Conservation (phyloP, 169 alveolate genomes). For the Theileria annulata region DNA sequence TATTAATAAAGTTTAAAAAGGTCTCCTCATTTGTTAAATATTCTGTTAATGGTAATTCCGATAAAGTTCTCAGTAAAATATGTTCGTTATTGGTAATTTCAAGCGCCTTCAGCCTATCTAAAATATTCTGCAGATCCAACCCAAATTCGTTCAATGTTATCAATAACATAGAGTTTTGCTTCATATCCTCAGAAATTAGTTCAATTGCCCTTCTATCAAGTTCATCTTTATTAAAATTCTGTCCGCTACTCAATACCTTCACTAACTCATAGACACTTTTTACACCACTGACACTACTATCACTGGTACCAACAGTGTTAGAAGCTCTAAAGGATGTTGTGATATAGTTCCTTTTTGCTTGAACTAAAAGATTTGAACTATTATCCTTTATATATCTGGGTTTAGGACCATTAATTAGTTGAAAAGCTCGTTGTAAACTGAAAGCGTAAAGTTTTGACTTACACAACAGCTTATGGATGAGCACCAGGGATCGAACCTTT, state of each 20-base stretch:
- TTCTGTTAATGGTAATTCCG: slow-evolving; percentile 33
- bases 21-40: neutral
- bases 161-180: slow-evolving; percentile 40
- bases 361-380: neutral
- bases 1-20: neutral
- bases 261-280: slow-evolving; percentile 25
- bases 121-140: slow-evolving; percentile 6
- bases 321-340: neutral
- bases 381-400: no score
- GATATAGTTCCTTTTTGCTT: neutral
- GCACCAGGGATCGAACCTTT: neutral
- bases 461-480: neutral
- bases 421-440: neutral
- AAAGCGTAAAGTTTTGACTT: neutral
- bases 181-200: slow-evolving; percentile 28
- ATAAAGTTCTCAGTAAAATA: slow-evolving; percentile 30
- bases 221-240: neutral
- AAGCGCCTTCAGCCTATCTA: slow-evolving; percentile 10
- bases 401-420: neutral
- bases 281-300: neutral
- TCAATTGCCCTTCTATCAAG: slow-evolving; percentile 13
- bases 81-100: slow-evolving; percentile 11
- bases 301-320: no score
- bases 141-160: slow-evolving; percentile 41
- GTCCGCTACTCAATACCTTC: neutral